Evolutionary conservation across 2,329 filamentous ascomycete species (phyloP).

Genomic region (Berkeleyomyces rouxiae): DNA sequence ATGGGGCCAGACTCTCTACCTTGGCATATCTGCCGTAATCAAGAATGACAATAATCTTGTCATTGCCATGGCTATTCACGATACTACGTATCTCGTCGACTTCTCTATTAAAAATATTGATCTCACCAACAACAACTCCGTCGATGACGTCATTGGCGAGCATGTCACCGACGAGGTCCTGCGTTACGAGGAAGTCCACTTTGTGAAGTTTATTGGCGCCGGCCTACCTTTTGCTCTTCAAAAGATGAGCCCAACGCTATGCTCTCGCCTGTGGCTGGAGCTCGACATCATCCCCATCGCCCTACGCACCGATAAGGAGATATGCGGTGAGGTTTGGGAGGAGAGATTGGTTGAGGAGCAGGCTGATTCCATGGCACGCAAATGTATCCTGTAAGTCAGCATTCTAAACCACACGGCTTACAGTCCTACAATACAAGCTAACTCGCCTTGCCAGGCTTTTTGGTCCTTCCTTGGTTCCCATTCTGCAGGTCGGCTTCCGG

Average conservation of each 20-base stretch:
- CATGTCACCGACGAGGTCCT: conserved; percentile 41
- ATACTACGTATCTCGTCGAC: conserved; percentile 58
- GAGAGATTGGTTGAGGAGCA: conserved; percentile 57
- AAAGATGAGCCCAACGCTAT: conserved; percentile 45
- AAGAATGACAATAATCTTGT: conserved; percentile 35
- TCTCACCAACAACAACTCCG: conserved; percentile 24
- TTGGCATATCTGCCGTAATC: conserved; percentile 43
- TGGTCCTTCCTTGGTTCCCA: conserved; percentile 52
- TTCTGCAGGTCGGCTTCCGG: conserved; percentile 49
- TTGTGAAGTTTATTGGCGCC: conserved; percentile 58
- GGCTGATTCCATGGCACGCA: conserved; percentile 65
- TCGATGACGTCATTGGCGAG: conserved; percentile 36
- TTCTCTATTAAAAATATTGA: conserved; percentile 47
- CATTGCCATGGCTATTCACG: conserved; percentile 53
- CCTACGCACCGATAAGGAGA: conserved; percentile 32
- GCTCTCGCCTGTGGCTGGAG: conserved; percentile 57
- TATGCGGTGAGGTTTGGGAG: conserved; percentile 32
- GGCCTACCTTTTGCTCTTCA: conserved; percentile 48
- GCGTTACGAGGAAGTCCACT: conserved; percentile 45
- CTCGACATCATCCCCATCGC: conserved; percentile 61
- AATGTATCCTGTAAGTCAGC: conserved; percentile 50
- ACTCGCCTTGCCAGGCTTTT: conserved; percentile 38
- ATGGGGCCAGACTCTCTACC: conserved; percentile 35
- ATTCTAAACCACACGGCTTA: neutral
- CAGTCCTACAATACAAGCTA: neutral